Conservation (phyloP, 2,329 filamentous ascomycete genomes). For the Ascochyta rabiei region DNA sequence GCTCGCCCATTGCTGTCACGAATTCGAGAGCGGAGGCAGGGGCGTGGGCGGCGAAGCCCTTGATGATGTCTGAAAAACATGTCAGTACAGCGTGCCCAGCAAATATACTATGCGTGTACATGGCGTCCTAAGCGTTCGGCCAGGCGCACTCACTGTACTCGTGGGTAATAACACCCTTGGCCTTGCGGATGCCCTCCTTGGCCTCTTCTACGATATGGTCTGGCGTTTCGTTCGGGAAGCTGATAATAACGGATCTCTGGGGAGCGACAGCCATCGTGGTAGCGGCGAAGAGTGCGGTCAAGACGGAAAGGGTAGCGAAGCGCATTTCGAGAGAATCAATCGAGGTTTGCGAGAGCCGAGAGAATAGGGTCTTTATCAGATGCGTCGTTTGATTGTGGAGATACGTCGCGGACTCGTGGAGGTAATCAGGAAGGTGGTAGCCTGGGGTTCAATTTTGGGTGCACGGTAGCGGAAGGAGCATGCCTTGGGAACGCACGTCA, state of each 20-base stretch:
- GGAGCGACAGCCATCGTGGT: conserved; percentile 65
- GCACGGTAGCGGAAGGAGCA: conserved; percentile 3
- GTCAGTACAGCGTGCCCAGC: not conserved
- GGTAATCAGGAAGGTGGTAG: conserved; percentile 11
- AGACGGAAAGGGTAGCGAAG: conserved; percentile 62
- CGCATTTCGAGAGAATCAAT: conserved; percentile 62
- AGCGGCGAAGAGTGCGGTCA: conserved; percentile 64
- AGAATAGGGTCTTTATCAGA: not conserved
- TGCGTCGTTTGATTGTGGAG: not conserved
- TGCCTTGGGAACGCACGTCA: conserved; percentile 15
- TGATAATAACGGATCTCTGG: conserved; percentile 78
- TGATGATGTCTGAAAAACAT: conserved; percentile 53
- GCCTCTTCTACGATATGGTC: conserved; percentile 71
- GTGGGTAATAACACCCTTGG: conserved; percentile 77
- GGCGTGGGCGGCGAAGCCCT: conserved; percentile 78
- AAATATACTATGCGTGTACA: too few relatives aligned
- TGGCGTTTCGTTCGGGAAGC: conserved; percentile 73
- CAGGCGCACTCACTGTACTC: conserved; percentile 61
- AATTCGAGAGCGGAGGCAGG: conserved; percentile 71
- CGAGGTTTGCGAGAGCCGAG: not conserved
- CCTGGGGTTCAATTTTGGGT: not conserved
- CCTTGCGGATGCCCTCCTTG: conserved; percentile 71
- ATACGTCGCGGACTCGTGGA: not conserved
- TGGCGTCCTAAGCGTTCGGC: not conserved
- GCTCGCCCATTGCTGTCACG: conserved; percentile 66